phyloP scores from a whole-genome alignment of 176 grass and related monocot species.

The Pontederia paniculata region DNA sequence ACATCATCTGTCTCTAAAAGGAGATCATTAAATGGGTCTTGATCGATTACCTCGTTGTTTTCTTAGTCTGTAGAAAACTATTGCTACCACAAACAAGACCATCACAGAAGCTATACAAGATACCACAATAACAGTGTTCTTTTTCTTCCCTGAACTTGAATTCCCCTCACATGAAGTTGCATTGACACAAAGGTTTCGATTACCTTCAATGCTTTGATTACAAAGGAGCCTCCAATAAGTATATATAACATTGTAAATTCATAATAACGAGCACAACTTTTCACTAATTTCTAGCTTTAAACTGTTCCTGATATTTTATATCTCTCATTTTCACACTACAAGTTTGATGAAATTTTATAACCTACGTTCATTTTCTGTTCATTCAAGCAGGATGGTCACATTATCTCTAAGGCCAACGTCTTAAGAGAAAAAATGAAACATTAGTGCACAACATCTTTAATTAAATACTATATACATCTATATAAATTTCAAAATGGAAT shows the following conservation, averaged over 20 bases:
- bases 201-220: constrained; percentile 10
- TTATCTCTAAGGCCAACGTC: too few species aligned
- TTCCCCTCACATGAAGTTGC: constrained; percentile 7
- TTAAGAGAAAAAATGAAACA: too few species aligned
- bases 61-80: constrained; percentile 4
- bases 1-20: not conserved
- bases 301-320: too few species aligned
- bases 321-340: too few species aligned
- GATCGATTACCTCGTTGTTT: constrained; percentile 15
- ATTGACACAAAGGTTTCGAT: constrained; percentile 11
- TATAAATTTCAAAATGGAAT: too few species aligned
- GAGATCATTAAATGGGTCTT: not conserved
- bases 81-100: not conserved
- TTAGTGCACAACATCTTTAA: too few species aligned
- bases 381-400: too few species aligned
- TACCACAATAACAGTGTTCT: constrained; percentile 10
- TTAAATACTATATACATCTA: too few species aligned
- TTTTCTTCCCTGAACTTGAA: not conserved
- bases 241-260: not conserved
- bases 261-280: not conserved
- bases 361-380: too few species aligned
- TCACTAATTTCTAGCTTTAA: too few species aligned
- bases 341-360: too few species aligned
- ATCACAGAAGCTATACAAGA: constrained; percentile 4
- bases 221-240: not conserved